phyloP scores from a whole-genome alignment of 1,284 basidiomycete genomes.

The Coniophora puteana region DNA sequence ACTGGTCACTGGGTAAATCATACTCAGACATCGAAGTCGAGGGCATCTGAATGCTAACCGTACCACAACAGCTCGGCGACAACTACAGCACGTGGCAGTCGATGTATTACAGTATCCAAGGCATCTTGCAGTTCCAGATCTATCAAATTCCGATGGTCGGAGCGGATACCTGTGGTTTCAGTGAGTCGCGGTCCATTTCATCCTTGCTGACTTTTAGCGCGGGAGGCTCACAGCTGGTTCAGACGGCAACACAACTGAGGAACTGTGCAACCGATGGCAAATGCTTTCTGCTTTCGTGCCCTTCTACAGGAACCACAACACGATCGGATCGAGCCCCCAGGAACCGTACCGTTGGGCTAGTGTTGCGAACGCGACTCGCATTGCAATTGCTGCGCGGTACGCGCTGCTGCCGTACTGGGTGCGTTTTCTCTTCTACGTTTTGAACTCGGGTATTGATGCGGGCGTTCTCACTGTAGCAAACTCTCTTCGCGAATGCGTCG shows the following conservation, averaged over 20 bases:
- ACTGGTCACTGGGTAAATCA: conserved; percentile 51
- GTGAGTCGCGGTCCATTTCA: too few species aligned
- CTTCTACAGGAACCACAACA: conserved; percentile 72
- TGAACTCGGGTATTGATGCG: too few species aligned
- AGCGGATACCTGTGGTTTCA: conserved; percentile 68
- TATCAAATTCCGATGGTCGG: conserved; percentile 78
- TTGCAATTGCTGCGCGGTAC: conserved; percentile 67
- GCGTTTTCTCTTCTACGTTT: too few species aligned
- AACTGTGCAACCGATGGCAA: conserved; percentile 83
- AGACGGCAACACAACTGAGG: conserved; percentile 74
- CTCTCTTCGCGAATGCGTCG: conserved; percentile 70
- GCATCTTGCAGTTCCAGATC: conserved; percentile 72
- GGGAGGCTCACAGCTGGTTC: conserved; percentile 4
- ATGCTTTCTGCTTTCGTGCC: conserved; percentile 71
- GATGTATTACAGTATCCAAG: conserved; percentile 56
- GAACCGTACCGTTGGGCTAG: conserved; percentile 77
- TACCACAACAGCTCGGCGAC: conserved; percentile 75
- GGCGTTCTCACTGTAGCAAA: conserved; percentile 54
- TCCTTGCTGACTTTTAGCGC: not conserved
- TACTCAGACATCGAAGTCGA: not conserved
- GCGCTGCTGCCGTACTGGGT: conserved; percentile 75
- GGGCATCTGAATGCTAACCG: too few species aligned
- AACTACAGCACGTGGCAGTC: conserved; percentile 69
- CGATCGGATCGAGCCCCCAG: conserved; percentile 59
- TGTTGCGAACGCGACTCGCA: conserved; percentile 66